phyloP scores from a whole-genome alignment of 2,329 filamentous ascomycete genomes.

The Fusarium sp. region DNA sequence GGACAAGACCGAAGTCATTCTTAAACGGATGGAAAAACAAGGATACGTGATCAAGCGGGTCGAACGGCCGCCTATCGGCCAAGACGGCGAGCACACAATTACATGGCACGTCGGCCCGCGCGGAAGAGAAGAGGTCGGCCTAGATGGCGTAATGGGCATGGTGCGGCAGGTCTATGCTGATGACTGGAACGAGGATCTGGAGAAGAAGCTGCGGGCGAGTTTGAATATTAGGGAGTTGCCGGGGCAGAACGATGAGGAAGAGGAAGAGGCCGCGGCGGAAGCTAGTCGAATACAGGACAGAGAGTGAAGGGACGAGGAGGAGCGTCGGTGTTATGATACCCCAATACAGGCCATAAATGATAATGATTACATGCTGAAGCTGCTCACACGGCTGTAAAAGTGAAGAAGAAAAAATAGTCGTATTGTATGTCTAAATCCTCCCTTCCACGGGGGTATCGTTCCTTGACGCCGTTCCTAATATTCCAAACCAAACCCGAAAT shows the following conservation, averaged over 20 bases:
- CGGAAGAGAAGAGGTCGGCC: conserved; percentile 86
- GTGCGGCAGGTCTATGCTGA: conserved; percentile 73
- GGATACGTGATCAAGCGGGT: conserved; percentile 84
- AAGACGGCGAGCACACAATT: conserved; percentile 80
- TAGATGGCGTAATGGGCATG: conserved; percentile 80
- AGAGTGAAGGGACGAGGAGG: conserved; percentile 4
- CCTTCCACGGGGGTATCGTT: conserved; percentile 45
- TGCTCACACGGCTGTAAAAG: not conserved
- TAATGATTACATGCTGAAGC: not conserved
- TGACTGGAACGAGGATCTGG: conserved; percentile 65
- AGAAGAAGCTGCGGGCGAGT: conserved; percentile 73
- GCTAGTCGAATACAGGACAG: conserved; percentile 28
- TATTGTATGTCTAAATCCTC: conserved; percentile 24
- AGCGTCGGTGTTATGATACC: conserved; percentile 41
- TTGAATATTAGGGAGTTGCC: conserved; percentile 64
- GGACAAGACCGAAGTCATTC: conserved; percentile 81
- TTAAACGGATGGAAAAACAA: conserved; percentile 83
- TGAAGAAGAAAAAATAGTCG: not conserved
- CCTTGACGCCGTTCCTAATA: conserved; percentile 41
- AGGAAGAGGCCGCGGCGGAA: conserved; percentile 43
- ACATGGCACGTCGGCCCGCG: conserved; percentile 90
- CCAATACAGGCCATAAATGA: conserved; percentile 19
- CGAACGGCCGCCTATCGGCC: conserved; percentile 68
- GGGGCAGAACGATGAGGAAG: conserved; percentile 44
- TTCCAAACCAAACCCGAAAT: conserved; percentile 15